Percentiles rank a stretch among this genome's conserved stretches.
These are phyloP conservation scores for Fusarium drepaniforme DNA, from an alignment of 2,329 filamentous ascomycete genomes.

Conservation along the genomic window DNA sequence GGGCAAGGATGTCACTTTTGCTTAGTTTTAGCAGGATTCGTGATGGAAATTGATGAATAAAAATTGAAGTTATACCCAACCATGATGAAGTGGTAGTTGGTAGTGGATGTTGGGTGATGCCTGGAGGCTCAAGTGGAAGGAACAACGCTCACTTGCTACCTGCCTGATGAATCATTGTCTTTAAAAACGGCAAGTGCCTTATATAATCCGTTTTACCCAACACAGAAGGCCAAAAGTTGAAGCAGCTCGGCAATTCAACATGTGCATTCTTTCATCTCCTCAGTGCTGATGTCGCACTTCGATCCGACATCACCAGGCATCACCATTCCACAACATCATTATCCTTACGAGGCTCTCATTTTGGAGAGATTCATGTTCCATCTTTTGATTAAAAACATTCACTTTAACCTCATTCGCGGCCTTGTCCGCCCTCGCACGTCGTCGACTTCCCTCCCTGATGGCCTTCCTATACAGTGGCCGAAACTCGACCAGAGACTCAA, in stretches of 20 bases:
- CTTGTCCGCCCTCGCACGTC: background rate
- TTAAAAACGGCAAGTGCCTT: background rate
- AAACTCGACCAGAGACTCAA: background rate
- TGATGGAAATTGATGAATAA: constrained; percentile 33
- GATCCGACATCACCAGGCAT: background rate
- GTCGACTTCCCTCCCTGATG: background rate
- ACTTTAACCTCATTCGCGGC: background rate
- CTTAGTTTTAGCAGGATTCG: constrained; percentile 21
- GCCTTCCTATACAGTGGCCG: background rate
- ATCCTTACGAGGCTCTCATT: background rate
- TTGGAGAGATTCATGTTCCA: background rate
- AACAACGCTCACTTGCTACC: background rate
- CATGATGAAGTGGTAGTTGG: no score
- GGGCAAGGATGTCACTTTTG: constrained; percentile 57
- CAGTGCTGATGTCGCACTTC: background rate
- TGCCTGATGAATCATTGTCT: background rate
- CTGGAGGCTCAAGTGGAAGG: background rate
- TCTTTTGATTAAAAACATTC: background rate
- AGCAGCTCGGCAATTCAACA: background rate
- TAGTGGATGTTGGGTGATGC: no score
- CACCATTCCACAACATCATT: background rate
- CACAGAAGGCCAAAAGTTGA: background rate
- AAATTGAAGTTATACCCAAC: background rate
- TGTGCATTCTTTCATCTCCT: background rate
- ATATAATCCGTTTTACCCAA: background rate